Conservation (phyloP, 1,284 basidiomycete genomes). For the Neonothopanus nambi region DNA sequence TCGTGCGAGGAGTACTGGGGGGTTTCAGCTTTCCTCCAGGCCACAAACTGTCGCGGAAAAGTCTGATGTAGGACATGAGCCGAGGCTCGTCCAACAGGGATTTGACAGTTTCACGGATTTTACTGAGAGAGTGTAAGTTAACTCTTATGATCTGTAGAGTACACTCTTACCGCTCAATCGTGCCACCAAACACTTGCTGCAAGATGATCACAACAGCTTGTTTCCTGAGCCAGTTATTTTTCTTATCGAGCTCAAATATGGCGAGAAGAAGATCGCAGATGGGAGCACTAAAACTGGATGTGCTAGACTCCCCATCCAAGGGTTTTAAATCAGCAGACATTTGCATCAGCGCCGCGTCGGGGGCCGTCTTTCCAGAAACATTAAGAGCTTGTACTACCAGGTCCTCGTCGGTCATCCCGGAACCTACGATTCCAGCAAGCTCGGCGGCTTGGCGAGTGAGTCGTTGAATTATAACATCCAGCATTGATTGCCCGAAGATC, state of each 20-base stretch:
- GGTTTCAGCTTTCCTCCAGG: slow-evolving; percentile 75
- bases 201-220: slow-evolving; percentile 96
- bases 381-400: slow-evolving; percentile 77
- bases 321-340: slow-evolving; percentile 75
- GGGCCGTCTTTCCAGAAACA: slow-evolving; percentile 60
- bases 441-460: slow-evolving; percentile 88
- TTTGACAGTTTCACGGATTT: slow-evolving; percentile 80
- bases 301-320: slow-evolving; percentile 81
- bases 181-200: slow-evolving; percentile 93
- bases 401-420: slow-evolving; percentile 81
- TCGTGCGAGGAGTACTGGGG: slow-evolving; percentile 63
- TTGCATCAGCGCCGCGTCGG: slow-evolving; percentile 68
- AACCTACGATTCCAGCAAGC: slow-evolving; percentile 79
- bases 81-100: slow-evolving; percentile 64
- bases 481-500: slow-evolving; percentile 90
- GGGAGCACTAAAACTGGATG: slow-evolving; percentile 87
- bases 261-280: slow-evolving; percentile 94
- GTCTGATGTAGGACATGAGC: slow-evolving; percentile 64
- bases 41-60: slow-evolving; percentile 79
- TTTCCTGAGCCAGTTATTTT: slow-evolving; percentile 94
- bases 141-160: not conserved
- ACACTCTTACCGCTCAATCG: slow-evolving; percentile 80
- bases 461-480: slow-evolving; percentile 89
- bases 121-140: slow-evolving; percentile 47
- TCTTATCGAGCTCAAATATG: slow-evolving; percentile 92